Evolutionary conservation across 2,329 filamentous ascomycete genomes (phyloP), one percentile per base, ranked within the genome.

Genomic region (Calcarisporium arbuscula): DNA sequence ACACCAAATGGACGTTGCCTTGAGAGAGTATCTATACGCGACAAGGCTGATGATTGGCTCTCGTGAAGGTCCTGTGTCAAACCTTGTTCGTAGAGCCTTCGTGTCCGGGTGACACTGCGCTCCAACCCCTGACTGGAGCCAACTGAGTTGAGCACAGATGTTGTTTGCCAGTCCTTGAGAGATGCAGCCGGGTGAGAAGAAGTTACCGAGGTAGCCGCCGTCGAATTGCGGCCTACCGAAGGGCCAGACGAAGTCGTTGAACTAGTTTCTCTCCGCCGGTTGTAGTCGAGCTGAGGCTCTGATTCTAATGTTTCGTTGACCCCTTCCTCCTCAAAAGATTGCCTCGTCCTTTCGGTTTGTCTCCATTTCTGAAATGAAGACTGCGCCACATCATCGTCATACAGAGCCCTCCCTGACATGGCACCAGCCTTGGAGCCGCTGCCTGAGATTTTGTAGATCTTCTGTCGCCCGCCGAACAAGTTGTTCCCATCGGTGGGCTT

Each of bases 381-480:
- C 56, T 82, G 64, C 18, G 80, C 76, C 14, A 95, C 75, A 57
- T 98, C 92, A 46, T 92, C 81, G 18, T 94, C 88, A 52, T 95
- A 96, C 3, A 95, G 58, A 0, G 80, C 44, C 77, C 80, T 17
- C 74, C 85, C 84, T 29, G 68, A 64, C 68, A 85, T 74, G 29
- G 69, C 72, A 15, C 67, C 64, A 12, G 50, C 53, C 3, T 67
- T 68, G 17, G 56, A 53, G 18, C 58, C 57, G 18, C 70, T 69
- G 4, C 66, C 67, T 1, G 84, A 71, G 44, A 95, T 85, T 57
- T 87, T 89, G 60, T 94, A 96, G 23, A 96, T 82, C 64, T 96
- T 96, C 57, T 96, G 92, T 28, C 92, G 79, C 12, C 92, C 92
- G 38, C 92, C 92, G 60, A 98, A 98, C 37, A 98, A 61, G 47